Base-by-base conservation (phyloP, 768 basidiomycete species). In the Xerocomus potaroensis region DNA sequence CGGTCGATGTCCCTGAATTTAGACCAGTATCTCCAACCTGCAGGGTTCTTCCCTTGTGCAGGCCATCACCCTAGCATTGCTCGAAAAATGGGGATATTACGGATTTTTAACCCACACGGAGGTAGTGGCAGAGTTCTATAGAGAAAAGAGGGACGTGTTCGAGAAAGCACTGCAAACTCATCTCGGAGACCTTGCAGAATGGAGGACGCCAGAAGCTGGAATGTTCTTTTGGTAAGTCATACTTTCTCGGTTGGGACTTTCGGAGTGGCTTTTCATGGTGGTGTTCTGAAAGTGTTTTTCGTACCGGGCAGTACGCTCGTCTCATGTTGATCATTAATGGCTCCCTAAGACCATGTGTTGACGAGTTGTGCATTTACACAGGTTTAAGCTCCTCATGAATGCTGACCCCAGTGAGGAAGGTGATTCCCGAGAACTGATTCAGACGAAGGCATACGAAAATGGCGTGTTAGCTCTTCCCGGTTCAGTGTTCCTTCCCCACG, bases 381-480 rank as follows among this genome's bases (percentile, higher is more conserved):
- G 85, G 86, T 87, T 88, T 68, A 86, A 83, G 62, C 73, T 88
- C 40, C 67, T 78, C 21, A 63, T 83, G 15, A 67, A 57, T 41
- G 58, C 61, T 14, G 50, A 65, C 48, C 47, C 60, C 27, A 53
- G 53, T 45, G 58, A 64, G 22, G 73, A 77, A 50, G 79, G 75
- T 21, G 90, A 96, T 63, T 89, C 90, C 5, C 79, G 79, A 57
- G 69, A 72, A 12, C 56, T 94, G 41, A 89, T 95, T 56, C 73
- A 76, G 45, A 83, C 78, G 7, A 81, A 80, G 44, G 91, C 91
- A 9, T 76, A 88, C 45, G 80, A 83, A 54, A 77, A 78, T 19
- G 92, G 91, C 16, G 87, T 96, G 8, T 78, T 96, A n/a, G 91
- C 88, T 15, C 76, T 96, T 10, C 93, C 93, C 1, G 93, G 93